phyloP scores from a whole-genome alignment of 257 asterid genomes.

The Fraxinus americana region DNA sequence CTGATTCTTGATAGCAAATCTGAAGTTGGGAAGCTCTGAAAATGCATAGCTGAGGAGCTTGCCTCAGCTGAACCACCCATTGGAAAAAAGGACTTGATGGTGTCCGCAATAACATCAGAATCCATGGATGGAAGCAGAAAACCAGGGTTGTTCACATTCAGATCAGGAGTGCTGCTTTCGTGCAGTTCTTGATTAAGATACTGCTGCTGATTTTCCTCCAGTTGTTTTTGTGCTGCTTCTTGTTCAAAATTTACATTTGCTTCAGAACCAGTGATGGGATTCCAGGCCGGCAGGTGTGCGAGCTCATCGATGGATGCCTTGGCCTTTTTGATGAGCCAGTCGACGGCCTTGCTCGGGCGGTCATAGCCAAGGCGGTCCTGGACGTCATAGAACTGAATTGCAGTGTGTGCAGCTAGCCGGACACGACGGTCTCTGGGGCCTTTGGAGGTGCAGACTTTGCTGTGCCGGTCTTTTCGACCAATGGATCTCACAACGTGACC shows the following conservation, averaged over 20 bases:
- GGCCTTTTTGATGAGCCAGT: conserved; percentile 94
- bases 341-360: conserved; percentile 99
- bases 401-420: conserved; percentile 94
- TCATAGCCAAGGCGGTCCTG: conserved; percentile 98
- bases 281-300: conserved; percentile 87
- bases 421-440: conserved; percentile 98
- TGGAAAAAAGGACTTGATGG: conserved; percentile 87
- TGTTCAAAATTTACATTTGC: conserved; percentile 30
- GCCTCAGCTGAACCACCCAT: conserved; percentile 61
- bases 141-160: conserved; percentile 34
- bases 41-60: conserved; percentile 66
- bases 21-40: conserved; percentile 54
- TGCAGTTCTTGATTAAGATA: conserved; percentile 22
- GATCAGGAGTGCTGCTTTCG: conserved; percentile 14
- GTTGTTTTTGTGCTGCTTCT: conserved; percentile 31
- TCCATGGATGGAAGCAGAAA: conserved; percentile 76
- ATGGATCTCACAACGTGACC: conserved; percentile 96
- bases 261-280: conserved; percentile 55
- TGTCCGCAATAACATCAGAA: conserved; percentile 75
- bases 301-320: conserved; percentile 91
- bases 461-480: conserved; percentile 97
- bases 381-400: conserved; percentile 94
- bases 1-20: conserved; percentile 55
- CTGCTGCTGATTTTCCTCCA: conserved; percentile 22
- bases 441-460: conserved; percentile 98